Evolutionary conservation across 352 stramenopile genomes (phyloP), one percentile per base, ranked within the genome.

Genomic region (Globisporangium carolinianum): DNA sequence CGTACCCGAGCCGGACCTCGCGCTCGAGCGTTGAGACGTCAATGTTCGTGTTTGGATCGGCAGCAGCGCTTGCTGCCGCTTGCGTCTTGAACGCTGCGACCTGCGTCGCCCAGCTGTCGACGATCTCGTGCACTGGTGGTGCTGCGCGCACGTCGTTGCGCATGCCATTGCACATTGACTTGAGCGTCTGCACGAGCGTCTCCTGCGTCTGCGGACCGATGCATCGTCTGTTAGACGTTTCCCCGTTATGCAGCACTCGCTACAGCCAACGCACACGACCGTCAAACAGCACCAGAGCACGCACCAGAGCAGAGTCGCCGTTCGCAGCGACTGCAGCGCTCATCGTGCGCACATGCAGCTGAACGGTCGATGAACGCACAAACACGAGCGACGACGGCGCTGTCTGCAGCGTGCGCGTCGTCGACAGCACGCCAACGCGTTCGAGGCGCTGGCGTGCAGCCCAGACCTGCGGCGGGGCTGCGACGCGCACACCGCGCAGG

Each of bases 101-200:
- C 43, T 74, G 63, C 17, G 57, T 36, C 5, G 61, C 37, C 80
- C 78, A 90, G 5, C 62, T 47, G 42, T 54, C 36, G 11, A 87
- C 47, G 39, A 72, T 53, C 46, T 79, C 59, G 0, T 67, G 48
- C 0, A 47, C 57, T 0, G 63, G 6, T 9, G 72, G 54, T 17
- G 70, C 63, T 15, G 59, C 69, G 46, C 68, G 66, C n/a, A 76
- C 65, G 50, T 90, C 75, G 17, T 72, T 67, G 56, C 69, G 79
- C 6, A 90, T 60, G 49, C 55, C 57, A 49, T 83, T 82, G 58
- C 77, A 87, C 38, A 83, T 73, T 42, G 66, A 53, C n/a, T 76
- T 76, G 10, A 89, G 63, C 46, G 74, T 38, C 45, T 53, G 47
- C 41, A 86, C 69, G 14, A 72, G 47, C 14, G 72, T 58, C 6